Conservation (phyloP, 345 rosid genomes). For the Euclidium syriacum region DNA sequence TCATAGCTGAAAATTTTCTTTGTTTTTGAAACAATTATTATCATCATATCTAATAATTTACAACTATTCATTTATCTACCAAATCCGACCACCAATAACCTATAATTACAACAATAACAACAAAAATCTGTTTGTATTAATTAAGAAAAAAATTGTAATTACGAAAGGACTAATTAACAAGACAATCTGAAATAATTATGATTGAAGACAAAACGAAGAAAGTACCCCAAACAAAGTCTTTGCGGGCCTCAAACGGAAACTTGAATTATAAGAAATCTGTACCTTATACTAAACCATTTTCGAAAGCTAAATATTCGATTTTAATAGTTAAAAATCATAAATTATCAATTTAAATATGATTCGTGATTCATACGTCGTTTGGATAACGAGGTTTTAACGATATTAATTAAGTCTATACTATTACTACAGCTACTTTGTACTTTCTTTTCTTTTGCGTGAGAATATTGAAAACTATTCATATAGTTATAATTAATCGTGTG, state of each 20-base stretch:
- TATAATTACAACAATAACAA: background rate
- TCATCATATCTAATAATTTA: background rate
- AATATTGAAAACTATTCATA: background rate
- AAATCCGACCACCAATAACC: background rate
- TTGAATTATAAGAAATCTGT: slow-evolving; percentile 21
- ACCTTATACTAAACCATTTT: background rate
- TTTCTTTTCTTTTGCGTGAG: slow-evolving; percentile 18
- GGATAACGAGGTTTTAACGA: slow-evolving; percentile 36
- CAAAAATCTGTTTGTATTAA: background rate
- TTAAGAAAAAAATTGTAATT: background rate
- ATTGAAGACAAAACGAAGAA: background rate
- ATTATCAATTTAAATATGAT: slow-evolving; percentile 5
- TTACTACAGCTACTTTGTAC: slow-evolving; percentile 4
- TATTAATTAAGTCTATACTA: slow-evolving; percentile 6
- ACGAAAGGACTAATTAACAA: background rate
- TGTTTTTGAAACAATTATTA: no score
- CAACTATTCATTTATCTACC: background rate
- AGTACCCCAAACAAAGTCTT: slow-evolving; percentile 25
- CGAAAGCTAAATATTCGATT: slow-evolving; percentile 1
- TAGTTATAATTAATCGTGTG: background rate
- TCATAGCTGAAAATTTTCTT: no score
- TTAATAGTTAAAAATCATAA: background rate
- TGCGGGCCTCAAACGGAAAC: slow-evolving; percentile 29
- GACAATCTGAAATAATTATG: slow-evolving; percentile 1
- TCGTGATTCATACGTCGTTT: slow-evolving; percentile 17